A percentile compares a stretch with the other conserved stretches of the same genome.
Evolutionary conservation across 345 rosid species (phyloP).

Genomic region (Pistacia vera): DNA sequence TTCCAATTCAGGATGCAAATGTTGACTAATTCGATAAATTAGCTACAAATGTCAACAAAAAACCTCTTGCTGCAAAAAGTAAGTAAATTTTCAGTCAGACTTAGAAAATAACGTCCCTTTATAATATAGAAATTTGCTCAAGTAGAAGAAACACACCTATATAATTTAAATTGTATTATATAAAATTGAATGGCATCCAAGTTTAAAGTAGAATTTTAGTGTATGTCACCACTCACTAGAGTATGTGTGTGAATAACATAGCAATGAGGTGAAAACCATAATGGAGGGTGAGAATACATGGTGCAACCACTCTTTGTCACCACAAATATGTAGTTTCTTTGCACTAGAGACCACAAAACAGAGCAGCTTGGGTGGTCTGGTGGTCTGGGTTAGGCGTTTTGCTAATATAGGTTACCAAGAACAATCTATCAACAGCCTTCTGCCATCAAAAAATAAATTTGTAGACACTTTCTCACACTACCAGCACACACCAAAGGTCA

Average conservation of each 20-base stretch:
- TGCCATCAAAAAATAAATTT: neutral
- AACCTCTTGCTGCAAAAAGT: neutral
- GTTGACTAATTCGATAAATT: neutral
- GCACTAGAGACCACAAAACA: neutral
- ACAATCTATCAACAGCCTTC: neutral
- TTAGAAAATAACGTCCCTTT: neutral
- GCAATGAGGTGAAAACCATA: neutral
- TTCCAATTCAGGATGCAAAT: neutral
- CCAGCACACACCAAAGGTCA: neutral
- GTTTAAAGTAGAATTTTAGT: neutral
- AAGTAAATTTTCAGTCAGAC: neutral
- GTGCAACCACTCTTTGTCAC: neutral
- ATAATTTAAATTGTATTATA: neutral
- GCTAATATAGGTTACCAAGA: neutral
- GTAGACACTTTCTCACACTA: no score
- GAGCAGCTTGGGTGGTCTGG: neutral
- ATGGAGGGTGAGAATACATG: neutral
- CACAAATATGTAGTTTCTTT: neutral
- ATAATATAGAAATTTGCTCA: neutral
- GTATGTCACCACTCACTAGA: neutral
- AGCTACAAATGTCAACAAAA: neutral
- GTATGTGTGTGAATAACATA: neutral
- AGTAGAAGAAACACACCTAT: neutral
- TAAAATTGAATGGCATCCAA: neutral
- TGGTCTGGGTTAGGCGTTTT: neutral